Percentiles rank a stretch among this genome's conserved stretches.
These are phyloP conservation scores for Umbilicaria muhlenbergii DNA, from an alignment of 495 filamentous ascomycete species.

Conservation along the genomic window DNA sequence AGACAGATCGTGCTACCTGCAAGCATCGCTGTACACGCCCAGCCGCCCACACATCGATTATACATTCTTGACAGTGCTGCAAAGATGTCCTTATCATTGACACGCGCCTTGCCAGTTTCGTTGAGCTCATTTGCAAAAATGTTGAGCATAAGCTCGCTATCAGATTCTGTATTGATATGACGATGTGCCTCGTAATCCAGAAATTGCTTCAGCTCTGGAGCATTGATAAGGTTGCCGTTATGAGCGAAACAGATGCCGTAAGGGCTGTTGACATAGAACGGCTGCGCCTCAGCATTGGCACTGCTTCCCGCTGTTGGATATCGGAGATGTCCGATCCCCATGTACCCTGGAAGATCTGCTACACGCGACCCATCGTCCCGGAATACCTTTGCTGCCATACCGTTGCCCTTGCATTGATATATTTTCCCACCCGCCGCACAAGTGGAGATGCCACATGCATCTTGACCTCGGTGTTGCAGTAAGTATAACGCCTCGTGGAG, in stretches of 20 bases:
- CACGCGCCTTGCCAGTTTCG: slow-evolving; percentile 90
- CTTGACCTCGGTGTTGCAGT: slow-evolving; percentile 69
- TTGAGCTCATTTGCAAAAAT: slow-evolving; percentile 88
- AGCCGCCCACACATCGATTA: slow-evolving; percentile 64
- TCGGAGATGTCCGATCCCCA: slow-evolving; percentile 79
- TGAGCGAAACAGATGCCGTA: slow-evolving; percentile 59
- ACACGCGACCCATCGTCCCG: slow-evolving; percentile 55
- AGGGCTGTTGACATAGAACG: slow-evolving; percentile 87
- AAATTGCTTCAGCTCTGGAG: slow-evolving; percentile 57
- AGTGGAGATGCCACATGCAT: slow-evolving; percentile 76
- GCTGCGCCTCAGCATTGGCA: slow-evolving; percentile 66
- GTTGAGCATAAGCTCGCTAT: slow-evolving; percentile 91
- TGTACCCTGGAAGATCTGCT: slow-evolving; percentile 67
- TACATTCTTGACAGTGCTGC: slow-evolving; percentile 61
- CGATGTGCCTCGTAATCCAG: slow-evolving; percentile 81
- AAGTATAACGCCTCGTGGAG: slow-evolving; percentile 84
- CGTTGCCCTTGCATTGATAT: slow-evolving; percentile 84
- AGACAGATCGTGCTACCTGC: slow-evolving; percentile 37
- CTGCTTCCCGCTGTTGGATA: slow-evolving; percentile 87
- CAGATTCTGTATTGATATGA: slow-evolving; percentile 93
- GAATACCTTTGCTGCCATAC: slow-evolving; percentile 82
- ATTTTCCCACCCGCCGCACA: slow-evolving; percentile 67
- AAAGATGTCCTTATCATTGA: slow-evolving; percentile 85
- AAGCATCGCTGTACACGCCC: slow-evolving; percentile 82
- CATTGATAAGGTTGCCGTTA: slow-evolving; percentile 94